Evolutionary conservation across 805 yeast genomes (phyloP).

Genomic region (Suhomyces canberraensis): DNA sequence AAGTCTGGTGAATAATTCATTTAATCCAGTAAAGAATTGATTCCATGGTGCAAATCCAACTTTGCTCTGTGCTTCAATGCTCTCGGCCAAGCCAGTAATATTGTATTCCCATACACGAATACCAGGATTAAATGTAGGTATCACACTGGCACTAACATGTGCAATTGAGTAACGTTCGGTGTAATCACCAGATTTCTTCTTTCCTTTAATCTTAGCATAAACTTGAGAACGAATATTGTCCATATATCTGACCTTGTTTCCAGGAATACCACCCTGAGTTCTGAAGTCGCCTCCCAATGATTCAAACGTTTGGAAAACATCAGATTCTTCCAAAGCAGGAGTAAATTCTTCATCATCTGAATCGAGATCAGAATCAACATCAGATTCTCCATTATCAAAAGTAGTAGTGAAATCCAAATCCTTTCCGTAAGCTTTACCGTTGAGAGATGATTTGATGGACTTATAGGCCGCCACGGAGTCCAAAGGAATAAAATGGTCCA

Average conservation of each 20-base stretch:
- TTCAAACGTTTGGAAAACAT: constrained; percentile 4
- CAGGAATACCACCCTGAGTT: constrained; percentile 62
- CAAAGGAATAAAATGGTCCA: constrained; percentile 79
- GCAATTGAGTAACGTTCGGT: constrained; percentile 66
- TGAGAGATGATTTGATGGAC: constrained; percentile 32
- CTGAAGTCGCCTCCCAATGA: constrained; percentile 16
- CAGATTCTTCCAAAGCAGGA: constrained; percentile 2
- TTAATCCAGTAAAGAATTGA: constrained; percentile 49
- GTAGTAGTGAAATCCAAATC: neutral
- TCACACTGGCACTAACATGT: constrained; percentile 67
- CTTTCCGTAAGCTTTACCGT: constrained; percentile 6
- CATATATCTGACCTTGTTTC: constrained; percentile 64
- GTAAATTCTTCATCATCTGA: constrained; percentile 21
- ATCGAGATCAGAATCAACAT: constrained; percentile 20
- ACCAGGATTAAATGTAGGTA: constrained; percentile 85
- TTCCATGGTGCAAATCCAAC: constrained; percentile 51
- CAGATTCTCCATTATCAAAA: constrained; percentile 12
- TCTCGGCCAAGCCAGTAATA: constrained; percentile 48
- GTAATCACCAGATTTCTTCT: constrained; percentile 37
- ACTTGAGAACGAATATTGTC: constrained; percentile 49
- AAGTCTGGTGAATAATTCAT: constrained; percentile 20
- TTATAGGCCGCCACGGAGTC: constrained; percentile 69
- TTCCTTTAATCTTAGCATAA: constrained; percentile 49
- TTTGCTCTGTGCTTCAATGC: constrained; percentile 11
- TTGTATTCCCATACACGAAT: constrained; percentile 86